Base-by-base conservation (phyloP, 495 filamentous ascomycete genomes). In the Penicillium dipodomyicola region DNA sequence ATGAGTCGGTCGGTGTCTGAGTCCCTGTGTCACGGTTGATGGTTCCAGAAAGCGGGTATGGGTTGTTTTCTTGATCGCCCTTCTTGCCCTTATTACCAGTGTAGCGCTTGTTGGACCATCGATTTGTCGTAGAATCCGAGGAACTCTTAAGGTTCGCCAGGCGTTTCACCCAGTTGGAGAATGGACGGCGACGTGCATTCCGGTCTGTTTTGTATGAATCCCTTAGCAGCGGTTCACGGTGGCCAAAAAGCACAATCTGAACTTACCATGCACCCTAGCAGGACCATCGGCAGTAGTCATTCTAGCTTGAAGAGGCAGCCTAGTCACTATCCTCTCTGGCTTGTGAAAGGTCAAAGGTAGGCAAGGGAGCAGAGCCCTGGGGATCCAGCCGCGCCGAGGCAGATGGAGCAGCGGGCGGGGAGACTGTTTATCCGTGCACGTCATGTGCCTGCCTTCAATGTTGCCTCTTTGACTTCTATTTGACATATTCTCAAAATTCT, bases 131-230 rank as follows among this genome's bases (percentile, higher is more conserved):
- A 6, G 80, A 73, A 5, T 82, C 80, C 29, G 81, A 59, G 67
- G 80, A 80, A 57, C 71, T 80, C 70, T 93, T 96, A 59, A 96
- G 82, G 67, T 84, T 94, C 30, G 91, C 86, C 27, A 98, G 82
- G 58, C 92, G 91, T 79, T 93, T 96, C 85, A 98, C 90, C 87
- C 92, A 92, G 42, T 83, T 87, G 22, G 92, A 84, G 71, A 98
- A 97, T 5, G 93, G 93, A 48, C 87, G 86, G 49, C 91, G 87
- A 52, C 91, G 88, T 55, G 77, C 79, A 73, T 85, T 83, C 55
- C 84, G 80, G 69, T 86, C 85, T 87, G 60, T 58, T 41, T 49
- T 58, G 57, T 54, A 51, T 57, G 44, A 35, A 48, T 43, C 49
- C 27, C 52, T 72, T 59, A 68, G 66, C 47, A 41, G 49, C 9